phyloP scores from a whole-genome alignment of 2,329 filamentous ascomycete species.

The Orbilia quercus region DNA sequence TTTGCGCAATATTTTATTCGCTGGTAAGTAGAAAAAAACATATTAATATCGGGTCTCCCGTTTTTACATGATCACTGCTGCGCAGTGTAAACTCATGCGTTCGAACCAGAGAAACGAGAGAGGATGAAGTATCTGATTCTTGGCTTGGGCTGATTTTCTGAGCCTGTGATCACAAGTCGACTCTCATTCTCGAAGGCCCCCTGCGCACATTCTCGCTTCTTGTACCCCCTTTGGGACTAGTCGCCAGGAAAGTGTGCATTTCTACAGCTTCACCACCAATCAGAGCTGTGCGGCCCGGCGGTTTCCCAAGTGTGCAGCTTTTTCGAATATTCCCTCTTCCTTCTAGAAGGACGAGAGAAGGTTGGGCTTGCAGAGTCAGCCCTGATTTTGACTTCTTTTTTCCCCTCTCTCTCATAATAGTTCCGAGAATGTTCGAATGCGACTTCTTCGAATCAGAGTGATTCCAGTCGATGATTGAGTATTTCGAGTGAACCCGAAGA shows the following conservation, averaged over 20 bases:
- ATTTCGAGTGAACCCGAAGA: slow-evolving; percentile 5
- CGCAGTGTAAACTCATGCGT: neutral
- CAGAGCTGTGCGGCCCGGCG: slow-evolving; percentile 25
- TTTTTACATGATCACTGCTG: no score
- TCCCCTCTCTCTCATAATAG: slow-evolving; percentile 3
- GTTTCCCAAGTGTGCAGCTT: slow-evolving; percentile 14
- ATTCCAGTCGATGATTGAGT: neutral
- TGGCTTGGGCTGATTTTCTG: slow-evolving; percentile 17
- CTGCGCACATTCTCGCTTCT: slow-evolving; percentile 33
- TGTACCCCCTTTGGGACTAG: slow-evolving; percentile 38
- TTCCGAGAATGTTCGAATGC: slow-evolving; percentile 8
- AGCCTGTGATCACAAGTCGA: slow-evolving; percentile 27
- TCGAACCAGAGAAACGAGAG: neutral
- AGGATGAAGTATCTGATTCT: neutral
- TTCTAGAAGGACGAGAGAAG: slow-evolving; percentile 52
- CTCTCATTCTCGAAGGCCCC: slow-evolving; percentile 28
- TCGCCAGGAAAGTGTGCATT: slow-evolving; percentile 6
- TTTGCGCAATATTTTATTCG: no score
- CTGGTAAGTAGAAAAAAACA: no score
- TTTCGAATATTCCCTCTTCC: slow-evolving; percentile 28
- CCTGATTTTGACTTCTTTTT: slow-evolving; percentile 5
- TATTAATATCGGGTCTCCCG: no score
- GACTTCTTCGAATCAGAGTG: slow-evolving; percentile 29
- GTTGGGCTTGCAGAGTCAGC: slow-evolving; percentile 31
- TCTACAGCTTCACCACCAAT: slow-evolving; percentile 45